Evolutionary conservation across 2,329 filamentous ascomycete species (phyloP).

Genomic region (Colletotrichum kahawae): DNA sequence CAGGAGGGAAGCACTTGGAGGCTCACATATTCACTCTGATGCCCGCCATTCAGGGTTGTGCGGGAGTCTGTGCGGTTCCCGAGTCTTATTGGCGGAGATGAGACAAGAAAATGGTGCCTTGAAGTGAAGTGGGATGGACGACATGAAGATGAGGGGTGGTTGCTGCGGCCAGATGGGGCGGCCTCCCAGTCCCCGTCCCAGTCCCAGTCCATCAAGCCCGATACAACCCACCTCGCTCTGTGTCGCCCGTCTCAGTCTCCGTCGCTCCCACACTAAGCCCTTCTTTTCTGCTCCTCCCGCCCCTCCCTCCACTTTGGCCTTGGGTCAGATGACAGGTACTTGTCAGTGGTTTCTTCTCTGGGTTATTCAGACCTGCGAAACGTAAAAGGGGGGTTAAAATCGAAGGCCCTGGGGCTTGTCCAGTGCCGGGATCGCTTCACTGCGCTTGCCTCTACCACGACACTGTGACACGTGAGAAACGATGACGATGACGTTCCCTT

Average conservation of each 20-base stretch:
- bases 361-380: not conserved
- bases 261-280: conserved; percentile 7
- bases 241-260: conserved; percentile 1
- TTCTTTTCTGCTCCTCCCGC: conserved; percentile 15
- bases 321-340: conserved; percentile 2
- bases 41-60: conserved; percentile 22
- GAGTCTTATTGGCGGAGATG: conserved; percentile 23
- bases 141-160: conserved; percentile 8
- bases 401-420: not conserved
- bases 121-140: conserved; percentile 16
- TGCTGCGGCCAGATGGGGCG: conserved; percentile 19
- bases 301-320: conserved; percentile 2
- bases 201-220: conserved; percentile 16
- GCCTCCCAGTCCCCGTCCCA: conserved; percentile 19
- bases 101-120: conserved; percentile 15
- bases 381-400: not conserved
- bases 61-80: conserved; percentile 26
- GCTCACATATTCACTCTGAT: conserved; percentile 10
- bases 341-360: not conserved
- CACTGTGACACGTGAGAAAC: not conserved
- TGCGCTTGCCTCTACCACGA: not conserved
- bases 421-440: not conserved
- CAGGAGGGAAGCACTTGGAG: conserved; percentile 6
- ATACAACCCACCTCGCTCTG: conserved; percentile 16
- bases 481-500: conserved; percentile 1